Evolutionary conservation across 768 basidiomycete species (phyloP), one percentile per base, ranked within the genome.

Genomic region (Mycena sanguinolenta): DNA sequence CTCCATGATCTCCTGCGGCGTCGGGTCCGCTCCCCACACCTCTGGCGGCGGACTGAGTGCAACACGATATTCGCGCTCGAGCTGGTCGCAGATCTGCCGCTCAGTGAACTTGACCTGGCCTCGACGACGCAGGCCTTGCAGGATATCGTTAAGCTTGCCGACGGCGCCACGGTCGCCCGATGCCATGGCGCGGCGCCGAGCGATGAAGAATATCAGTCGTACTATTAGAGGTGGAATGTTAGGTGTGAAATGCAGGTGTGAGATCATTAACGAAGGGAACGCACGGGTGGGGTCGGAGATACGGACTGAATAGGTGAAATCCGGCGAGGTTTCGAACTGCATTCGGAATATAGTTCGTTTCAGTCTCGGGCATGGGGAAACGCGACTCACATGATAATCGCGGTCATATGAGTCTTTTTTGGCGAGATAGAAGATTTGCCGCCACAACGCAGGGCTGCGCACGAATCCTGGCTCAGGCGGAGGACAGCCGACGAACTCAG

Each of bases 101-200:
- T 10, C 12, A 5, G 52, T 67, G 58, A 67, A 36, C 17, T 30
- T 7, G 7, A 67, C 2, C n/a, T 23, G 0, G 0, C 58, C 65
- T 27, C 14, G 10, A n/a, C 28, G 49, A 28, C 44, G 58, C 36
- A 42, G 21, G 38, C 19, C 0, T 1, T 9, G 6, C 4, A 67
- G 38, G 1, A 67, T 19, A 36, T 42, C 38, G 36, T 42, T 14
- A 58, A 67, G 60, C 17, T 55, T 61, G 30, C 23, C 2, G 28
- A 67, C 59, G 14, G 66, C 66, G 28, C n/a, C n/a, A 38, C n/a
- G 30, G 52, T 54, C 58, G 30, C 66, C 59, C 2, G 66, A 61
- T 4, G 58, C 50, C 42, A 67, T 44, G 23, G 59, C 66, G 52
- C 66, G 66, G 59, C 66, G 66, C 30, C 66, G 66, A 9, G 66